phyloP scores from a whole-genome alignment of 2,329 filamentous ascomycete species.

The Biscogniauxia mediterranea region DNA sequence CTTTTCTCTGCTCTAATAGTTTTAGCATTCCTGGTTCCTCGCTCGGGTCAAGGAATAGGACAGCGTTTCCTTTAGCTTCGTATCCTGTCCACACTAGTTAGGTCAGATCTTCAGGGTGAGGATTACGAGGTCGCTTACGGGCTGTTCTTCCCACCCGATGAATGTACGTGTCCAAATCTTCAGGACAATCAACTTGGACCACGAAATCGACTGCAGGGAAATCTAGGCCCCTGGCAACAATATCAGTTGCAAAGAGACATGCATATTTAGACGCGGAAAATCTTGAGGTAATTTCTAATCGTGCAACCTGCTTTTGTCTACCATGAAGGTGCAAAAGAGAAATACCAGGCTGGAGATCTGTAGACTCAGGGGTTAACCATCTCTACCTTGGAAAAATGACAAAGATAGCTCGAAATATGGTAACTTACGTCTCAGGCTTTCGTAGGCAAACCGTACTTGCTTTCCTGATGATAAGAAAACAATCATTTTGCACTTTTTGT shows the following conservation, averaged over 20 bases:
- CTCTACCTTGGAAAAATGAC: neutral
- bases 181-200: slow-evolving; percentile 95
- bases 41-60: slow-evolving; percentile 87
- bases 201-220: slow-evolving; percentile 98
- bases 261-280: slow-evolving; percentile 80
- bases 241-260: slow-evolving; percentile 92
- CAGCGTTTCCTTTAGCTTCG: slow-evolving; percentile 80
- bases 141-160: slow-evolving; percentile 93
- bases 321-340: slow-evolving; percentile 90
- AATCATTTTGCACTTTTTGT: slow-evolving; percentile 90
- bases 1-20: slow-evolving; percentile 82
- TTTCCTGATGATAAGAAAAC: slow-evolving; percentile 96
- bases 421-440: slow-evolving; percentile 69
- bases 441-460: slow-evolving; percentile 94
- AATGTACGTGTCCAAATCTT: slow-evolving; percentile 97
- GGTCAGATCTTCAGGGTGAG: neutral
- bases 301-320: slow-evolving; percentile 85
- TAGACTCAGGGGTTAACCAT: neutral
- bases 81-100: slow-evolving; percentile 45
- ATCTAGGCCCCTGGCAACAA: slow-evolving; percentile 89
- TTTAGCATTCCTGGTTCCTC: slow-evolving; percentile 92
- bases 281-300: slow-evolving; percentile 81
- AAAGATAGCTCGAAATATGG: neutral
- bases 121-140: slow-evolving; percentile 1
- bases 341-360: slow-evolving; percentile 84